Conservation (phyloP, 2,329 filamentous ascomycete species). For the Didymella arachidicola region DNA sequence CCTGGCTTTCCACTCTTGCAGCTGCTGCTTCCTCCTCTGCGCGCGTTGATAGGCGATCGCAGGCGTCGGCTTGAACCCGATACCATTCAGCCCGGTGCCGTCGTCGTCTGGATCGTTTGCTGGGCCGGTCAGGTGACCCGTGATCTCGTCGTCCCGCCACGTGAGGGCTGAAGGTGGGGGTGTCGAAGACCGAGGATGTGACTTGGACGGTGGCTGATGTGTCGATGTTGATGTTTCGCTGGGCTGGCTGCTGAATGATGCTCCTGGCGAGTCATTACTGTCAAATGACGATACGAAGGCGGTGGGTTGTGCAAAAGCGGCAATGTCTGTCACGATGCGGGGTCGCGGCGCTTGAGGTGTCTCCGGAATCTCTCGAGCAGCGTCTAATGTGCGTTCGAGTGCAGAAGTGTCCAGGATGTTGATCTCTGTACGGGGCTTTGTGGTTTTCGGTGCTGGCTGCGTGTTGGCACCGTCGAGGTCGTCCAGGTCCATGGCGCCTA, state of each 20-base stretch:
- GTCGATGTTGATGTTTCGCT: slow-evolving; percentile 10
- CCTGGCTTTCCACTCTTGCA: slow-evolving; percentile 66
- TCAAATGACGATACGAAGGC: slow-evolving; percentile 33
- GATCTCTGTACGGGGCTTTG: slow-evolving; percentile 3
- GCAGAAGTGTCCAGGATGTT: slow-evolving; percentile 18
- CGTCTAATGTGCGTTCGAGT: slow-evolving; percentile 5
- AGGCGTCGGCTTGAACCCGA: slow-evolving; percentile 69
- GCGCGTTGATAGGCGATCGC: slow-evolving; percentile 65
- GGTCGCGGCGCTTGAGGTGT: slow-evolving; percentile 44
- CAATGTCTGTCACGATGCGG: slow-evolving; percentile 44
- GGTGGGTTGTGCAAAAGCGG: slow-evolving; percentile 42
- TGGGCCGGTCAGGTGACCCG: slow-evolving; percentile 62
- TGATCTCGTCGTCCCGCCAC: slow-evolving; percentile 70
- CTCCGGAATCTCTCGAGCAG: slow-evolving; percentile 38
- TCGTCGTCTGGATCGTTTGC: slow-evolving; percentile 65
- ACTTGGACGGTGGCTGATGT: slow-evolving; percentile 24
- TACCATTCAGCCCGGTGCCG: slow-evolving; percentile 69
- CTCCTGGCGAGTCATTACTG: slow-evolving; percentile 14
- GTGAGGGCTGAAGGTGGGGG: slow-evolving; percentile 51
- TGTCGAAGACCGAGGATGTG: slow-evolving; percentile 38
- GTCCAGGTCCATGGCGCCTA: slow-evolving; percentile 36
- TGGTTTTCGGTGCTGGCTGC: slow-evolving; percentile 15
- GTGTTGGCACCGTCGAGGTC: slow-evolving; percentile 12
- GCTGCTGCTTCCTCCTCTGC: slow-evolving; percentile 65
- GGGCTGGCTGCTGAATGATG: slow-evolving; percentile 9